Evolutionary conservation across 2,329 filamentous ascomycete species (phyloP).

Genomic region (Parastagonospora nodorum): DNA sequence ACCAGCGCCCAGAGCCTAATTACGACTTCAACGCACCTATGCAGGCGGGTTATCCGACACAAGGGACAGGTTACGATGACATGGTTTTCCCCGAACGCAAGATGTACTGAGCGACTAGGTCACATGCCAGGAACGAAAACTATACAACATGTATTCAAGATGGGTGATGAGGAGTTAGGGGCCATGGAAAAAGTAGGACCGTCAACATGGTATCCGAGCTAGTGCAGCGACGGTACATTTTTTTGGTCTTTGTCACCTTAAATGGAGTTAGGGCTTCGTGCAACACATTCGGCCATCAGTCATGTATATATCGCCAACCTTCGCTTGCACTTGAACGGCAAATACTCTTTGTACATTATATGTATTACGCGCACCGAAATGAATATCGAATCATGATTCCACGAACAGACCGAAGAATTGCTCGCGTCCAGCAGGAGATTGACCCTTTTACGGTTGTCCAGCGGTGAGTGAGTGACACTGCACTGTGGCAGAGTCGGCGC

Average conservation of each 20-base stretch:
- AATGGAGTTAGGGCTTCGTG: constrained; percentile 2
- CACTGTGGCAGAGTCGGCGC: too few relatives aligned
- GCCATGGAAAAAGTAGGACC: constrained; percentile 4
- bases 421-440: not conserved
- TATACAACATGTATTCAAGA: not conserved
- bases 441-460: too few relatives aligned
- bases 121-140: not conserved
- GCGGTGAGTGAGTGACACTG: too few relatives aligned
- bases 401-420: constrained; percentile 4
- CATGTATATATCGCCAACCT: too few relatives aligned
- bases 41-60: constrained; percentile 28
- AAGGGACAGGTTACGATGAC: constrained; percentile 36
- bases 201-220: constrained; percentile 19
- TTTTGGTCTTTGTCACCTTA: constrained; percentile 3
- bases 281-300: not conserved
- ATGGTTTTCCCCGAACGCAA: constrained; percentile 45
- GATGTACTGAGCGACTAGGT: constrained; percentile 37
- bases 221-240: constrained; percentile 25
- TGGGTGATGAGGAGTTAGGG: constrained; percentile 1
- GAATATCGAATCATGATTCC: too few relatives aligned
- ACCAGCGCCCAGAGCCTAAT: constrained; percentile 26
- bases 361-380: not conserved
- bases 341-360: not conserved
- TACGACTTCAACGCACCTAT: constrained; percentile 41
- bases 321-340: not conserved